Evolutionary conservation across 768 basidiomycete genomes (phyloP), one percentile per base, ranked within the genome.

Genomic region (Phanerochaete carnosa): DNA sequence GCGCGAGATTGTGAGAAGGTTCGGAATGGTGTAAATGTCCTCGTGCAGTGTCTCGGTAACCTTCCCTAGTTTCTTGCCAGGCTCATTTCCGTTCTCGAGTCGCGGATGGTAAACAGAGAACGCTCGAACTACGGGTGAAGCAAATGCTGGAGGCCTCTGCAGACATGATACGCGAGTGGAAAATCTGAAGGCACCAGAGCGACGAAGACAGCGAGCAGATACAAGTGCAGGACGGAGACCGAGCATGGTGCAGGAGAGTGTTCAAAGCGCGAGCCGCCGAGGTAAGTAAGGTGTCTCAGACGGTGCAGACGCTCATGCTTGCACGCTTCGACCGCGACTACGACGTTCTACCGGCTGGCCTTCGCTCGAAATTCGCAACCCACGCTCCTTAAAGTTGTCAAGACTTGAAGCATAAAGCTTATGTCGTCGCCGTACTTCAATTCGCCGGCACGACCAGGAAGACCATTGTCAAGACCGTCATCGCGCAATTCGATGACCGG

Each of bases 1-100:
- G 47, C 97, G 84, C 1, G 94, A 94, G 25, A 87, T 68, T 1
- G 97, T 98, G 45, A 99, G 78, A 6, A 92, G 69, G 70, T 99
- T 99, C 0, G 97, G 97, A 33, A 96, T 65, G 1, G 97, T 99
- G 76, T 97, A 98, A 61, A 95, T 93, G 70, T 96, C 93, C 73
- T 96, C 94, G 64, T 83, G 81, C 11, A 81, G 65, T n/a, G 72
- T 68, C 9, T 68, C 70, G 55, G 78, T 79, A 7, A 55, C 59
- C 39, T 67, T 69, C 28, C 55, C 47, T 39, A 45, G 29, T 11
- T 30, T 59, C 30, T 35, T 30, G 35, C 26, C 25, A 25, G 49
- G 59, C 37, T 43, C 54, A 55, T 43, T 55, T 12, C 32, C 12
- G 33, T 50, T 46, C 32, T 49, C 46, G 46, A 8, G 33, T 25